Base-by-base conservation (phyloP, 768 basidiomycete species). In the Boletus rubropictus region DNA sequence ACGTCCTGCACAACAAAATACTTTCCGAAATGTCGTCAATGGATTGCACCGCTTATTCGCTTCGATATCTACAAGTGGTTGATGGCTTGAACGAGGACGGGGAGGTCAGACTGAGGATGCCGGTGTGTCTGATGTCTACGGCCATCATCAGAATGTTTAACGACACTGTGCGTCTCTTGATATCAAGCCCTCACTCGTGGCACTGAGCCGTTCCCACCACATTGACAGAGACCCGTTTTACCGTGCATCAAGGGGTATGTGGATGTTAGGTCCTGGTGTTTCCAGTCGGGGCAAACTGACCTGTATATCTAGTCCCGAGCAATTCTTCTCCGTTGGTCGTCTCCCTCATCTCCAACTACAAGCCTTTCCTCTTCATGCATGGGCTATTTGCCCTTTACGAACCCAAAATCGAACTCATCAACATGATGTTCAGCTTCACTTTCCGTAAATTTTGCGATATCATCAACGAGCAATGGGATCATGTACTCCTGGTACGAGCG, bases 381-480 rank as follows among this genome's bases (percentile, higher is more conserved):
- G 57, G 39, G 4, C 37, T 63, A 4, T 64, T 59, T 12, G 53
- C 55, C 8, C 47, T 59, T 28, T 50, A 56, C 11, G 54, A 61
- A 48, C 56, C 56, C 10, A 42, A 49, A 31, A 38, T 61, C 12
- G 54, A 50, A 27, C 39, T 54, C n/a, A 54, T 62, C 37, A 54
- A 58, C 7, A 49, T 53, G 2, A 55, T 60, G 49, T 62, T 62
- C 36, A 44, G 41, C 2, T 57, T 58, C 3, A 27, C 54, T 12
- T 54, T 64, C 35, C 43, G 50, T 24, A 55, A 64, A 29, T 50
- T 63, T 29, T 60, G 51, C n/a, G 52, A 44, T 7, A 18, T 39
- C n/a, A 50, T 60, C 11, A 51, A 53, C 12, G 49, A 56, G n/a
- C 37, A 62, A 27, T 62, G 55, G 55, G 54, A 64, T 12, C n/a